These are phyloP conservation scores for Rhynchospora breviuscula DNA, from an alignment of 176 grass and related monocot genomes.

Conservation along the genomic window DNA sequence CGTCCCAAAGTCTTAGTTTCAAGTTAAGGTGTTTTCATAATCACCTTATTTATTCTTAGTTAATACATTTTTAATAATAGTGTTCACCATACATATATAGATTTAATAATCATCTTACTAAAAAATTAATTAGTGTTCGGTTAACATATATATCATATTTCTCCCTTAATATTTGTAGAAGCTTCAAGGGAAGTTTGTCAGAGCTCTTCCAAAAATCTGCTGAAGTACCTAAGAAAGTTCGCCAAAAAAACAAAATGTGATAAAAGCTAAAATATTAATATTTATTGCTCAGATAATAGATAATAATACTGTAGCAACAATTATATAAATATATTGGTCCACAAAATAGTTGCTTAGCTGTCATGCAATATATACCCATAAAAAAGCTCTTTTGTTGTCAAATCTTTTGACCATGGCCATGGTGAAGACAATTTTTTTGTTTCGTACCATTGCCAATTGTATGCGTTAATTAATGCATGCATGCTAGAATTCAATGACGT, in stretches of 20 bases:
- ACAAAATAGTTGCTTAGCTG: background rate
- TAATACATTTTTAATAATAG: background rate
- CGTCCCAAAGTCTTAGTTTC: too few species aligned
- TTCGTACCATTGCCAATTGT: background rate
- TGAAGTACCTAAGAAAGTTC: too few species aligned
- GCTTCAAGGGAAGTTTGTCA: background rate
- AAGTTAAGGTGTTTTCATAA: background rate
- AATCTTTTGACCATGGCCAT: background rate
- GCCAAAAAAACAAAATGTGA: too few species aligned
- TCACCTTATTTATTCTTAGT: background rate
- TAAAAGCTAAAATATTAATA: background rate
- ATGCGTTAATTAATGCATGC: background rate
- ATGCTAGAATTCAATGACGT: slow-evolving; percentile 17
- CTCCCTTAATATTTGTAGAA: background rate
- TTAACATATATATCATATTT: background rate
- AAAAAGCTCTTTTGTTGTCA: background rate
- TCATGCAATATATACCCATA: background rate
- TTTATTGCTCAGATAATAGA: too few species aligned
- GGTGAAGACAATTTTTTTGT: background rate
- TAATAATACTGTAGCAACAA: too few species aligned
- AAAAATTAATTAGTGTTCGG: background rate
- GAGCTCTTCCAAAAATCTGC: background rate
- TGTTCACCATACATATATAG: background rate
- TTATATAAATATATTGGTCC: too few species aligned
- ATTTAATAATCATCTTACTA: background rate